Evolutionary conservation across 768 basidiomycete species (phyloP), one percentile per base, ranked within the genome.

Genomic region (Mycena epipterygia): DNA sequence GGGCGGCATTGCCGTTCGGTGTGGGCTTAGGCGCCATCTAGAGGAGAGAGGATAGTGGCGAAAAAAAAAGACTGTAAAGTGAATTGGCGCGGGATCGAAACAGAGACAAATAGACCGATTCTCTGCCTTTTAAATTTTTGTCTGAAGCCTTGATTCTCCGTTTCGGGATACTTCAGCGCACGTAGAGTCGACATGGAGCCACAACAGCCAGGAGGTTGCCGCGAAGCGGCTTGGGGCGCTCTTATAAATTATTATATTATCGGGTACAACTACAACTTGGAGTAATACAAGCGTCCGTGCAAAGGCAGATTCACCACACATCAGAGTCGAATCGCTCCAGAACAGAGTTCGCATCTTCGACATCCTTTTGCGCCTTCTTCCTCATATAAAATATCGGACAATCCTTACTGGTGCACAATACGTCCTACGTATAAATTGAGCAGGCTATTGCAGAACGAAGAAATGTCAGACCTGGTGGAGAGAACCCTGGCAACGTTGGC

Each of bases 331-430:
- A 99, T 19, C 98, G 89, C 73, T 96, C 95, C 53, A 99, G 80
- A 35, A 93, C 87, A 13, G 86, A 78, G 70, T 89, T 90, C 4
- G 94, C 88, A 74, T 98, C 96, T 71, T 95, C 95, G 0, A 97
- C 98, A 77, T 99, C 97, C 80, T 98, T 98, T 81, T 99, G 98
- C 12, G 97, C 92, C 77, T 98, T 98, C 84, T 98, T 98, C 48
- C 98, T 85, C 92, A 98, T 96, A 79, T 99, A 99, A 82, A 97
- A 99, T 69, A 99, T 99, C 0, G 98, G 98, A 75, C 98, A 99
- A 81, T 99, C 98, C 78, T 95, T 97, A 78, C 95, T 96, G 0
- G 95, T 94, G 78, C 97, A 99, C 32, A 99, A 84, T 12, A 99
- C 98, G 78, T 99, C 98, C 95, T 98, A 58, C 58, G 13, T 29